Percentiles rank a stretch among this genome's conserved stretches.
Conservation (phyloP, 2,329 filamentous ascomycete genomes). For the Periglandula ipomoeae region DNA sequence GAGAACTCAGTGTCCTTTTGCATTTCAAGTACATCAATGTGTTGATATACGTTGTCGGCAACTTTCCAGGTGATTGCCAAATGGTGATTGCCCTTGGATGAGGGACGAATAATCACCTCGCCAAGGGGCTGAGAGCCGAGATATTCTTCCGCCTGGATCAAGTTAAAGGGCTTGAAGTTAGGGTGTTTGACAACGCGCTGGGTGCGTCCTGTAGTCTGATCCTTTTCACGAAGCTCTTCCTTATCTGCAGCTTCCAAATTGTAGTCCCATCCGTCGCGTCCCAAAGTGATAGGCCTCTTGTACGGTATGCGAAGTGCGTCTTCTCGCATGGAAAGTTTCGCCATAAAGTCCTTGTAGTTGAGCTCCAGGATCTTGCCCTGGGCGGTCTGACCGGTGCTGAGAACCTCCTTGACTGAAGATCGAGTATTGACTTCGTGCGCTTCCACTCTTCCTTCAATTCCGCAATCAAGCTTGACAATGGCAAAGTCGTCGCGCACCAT, state of each 20-base stretch:
- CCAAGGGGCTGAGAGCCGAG: conserved; percentile 77
- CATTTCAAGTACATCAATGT: conserved; percentile 92
- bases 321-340: conserved; percentile 77
- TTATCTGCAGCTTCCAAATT: conserved; percentile 71
- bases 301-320: conserved; percentile 68
- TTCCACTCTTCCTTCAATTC: conserved; percentile 82
- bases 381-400: conserved; percentile 71
- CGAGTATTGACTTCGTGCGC: conserved; percentile 72
- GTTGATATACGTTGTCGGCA: conserved; percentile 89
- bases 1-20: conserved; percentile 97
- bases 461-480: conserved; percentile 87
- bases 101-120: conserved; percentile 90
- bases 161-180: conserved; percentile 88
- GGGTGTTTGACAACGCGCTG: conserved; percentile 97
- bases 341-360: conserved; percentile 76
- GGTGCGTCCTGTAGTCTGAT: conserved; percentile 73
- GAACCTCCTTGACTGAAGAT: conserved; percentile 61
- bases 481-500: conserved; percentile 88
- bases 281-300: conserved; percentile 59
- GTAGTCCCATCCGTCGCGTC: conserved; percentile 80
- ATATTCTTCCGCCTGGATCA: conserved; percentile 86
- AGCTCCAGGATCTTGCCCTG: conserved; percentile 82
- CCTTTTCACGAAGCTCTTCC: conserved; percentile 77
- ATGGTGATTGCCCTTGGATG: conserved; percentile 91
- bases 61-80: conserved; percentile 98